Evolutionary conservation across 345 rosid genomes (phyloP).

Genomic region (Aethionema arabicum): DNA sequence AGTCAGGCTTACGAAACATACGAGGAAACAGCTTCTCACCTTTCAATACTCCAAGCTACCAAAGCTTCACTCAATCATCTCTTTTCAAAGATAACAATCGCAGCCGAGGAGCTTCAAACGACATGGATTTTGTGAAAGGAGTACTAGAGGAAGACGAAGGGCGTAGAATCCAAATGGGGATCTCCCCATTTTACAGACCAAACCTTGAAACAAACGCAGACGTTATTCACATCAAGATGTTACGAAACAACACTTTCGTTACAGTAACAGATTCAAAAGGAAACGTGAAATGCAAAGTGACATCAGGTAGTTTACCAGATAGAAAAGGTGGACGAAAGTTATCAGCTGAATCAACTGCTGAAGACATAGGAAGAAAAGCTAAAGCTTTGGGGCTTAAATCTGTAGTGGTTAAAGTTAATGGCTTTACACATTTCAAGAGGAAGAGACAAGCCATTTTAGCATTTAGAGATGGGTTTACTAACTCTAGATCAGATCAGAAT

Average conservation of each 20-base stretch:
- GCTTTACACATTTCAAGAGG: conserved; percentile 75
- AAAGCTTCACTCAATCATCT: conserved; percentile 38
- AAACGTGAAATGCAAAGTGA: conserved; percentile 53
- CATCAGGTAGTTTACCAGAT: conserved; percentile 59
- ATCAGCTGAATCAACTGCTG: conserved; percentile 88
- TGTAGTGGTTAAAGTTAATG: conserved; percentile 81
- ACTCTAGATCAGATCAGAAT: conserved; percentile 45
- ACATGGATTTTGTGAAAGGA: conserved; percentile 54
- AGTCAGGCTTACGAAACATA: conserved; percentile 1
- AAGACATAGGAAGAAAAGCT: conserved; percentile 64
- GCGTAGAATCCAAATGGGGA: conserved; percentile 18
- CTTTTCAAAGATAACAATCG: conserved; percentile 34
- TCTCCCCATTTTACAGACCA: conserved; percentile 27
- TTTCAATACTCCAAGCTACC: conserved; percentile 34
- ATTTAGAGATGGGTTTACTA: conserved; percentile 66
- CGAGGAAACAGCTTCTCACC: conserved; percentile 24
- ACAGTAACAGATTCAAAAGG: conserved; percentile 83
- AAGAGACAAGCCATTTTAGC: conserved; percentile 78
- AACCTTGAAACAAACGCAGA: conserved; percentile 56
- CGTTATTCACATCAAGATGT: conserved; percentile 64
- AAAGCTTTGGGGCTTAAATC: conserved; percentile 71
- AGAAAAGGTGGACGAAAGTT: conserved; percentile 60
- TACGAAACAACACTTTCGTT: conserved; percentile 74
- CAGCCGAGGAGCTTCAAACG: conserved; percentile 24
- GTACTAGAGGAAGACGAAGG: conserved; percentile 45